A percentile compares a stretch with the other conserved stretches of the same genome.
Conservation (phyloP, 805 yeast species). For the Millerago galiae region DNA sequence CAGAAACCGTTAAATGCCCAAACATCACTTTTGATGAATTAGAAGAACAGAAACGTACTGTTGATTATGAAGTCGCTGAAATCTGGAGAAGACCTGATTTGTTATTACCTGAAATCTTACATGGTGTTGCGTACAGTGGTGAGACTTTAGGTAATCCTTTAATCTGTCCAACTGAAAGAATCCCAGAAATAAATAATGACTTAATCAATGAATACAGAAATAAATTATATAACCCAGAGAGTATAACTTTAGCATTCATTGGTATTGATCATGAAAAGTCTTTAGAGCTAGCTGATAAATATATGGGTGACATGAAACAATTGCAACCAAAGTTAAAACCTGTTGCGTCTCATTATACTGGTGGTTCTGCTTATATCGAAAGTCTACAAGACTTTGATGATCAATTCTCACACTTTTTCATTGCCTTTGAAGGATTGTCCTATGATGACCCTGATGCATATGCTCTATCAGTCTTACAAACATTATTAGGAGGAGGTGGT, state of each 20-base stretch:
- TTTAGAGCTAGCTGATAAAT: slow-evolving; percentile 49
- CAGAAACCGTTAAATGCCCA: slow-evolving; percentile 77
- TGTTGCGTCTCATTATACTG: slow-evolving; percentile 45
- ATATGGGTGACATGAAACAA: slow-evolving; percentile 57
- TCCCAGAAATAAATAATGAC: slow-evolving; percentile 46
- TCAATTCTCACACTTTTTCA: slow-evolving; percentile 76
- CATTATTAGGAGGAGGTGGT: slow-evolving; percentile 92
- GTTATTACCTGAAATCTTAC: slow-evolving; percentile 84
- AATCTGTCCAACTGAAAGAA: slow-evolving; percentile 67
- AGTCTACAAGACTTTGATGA: slow-evolving; percentile 62
- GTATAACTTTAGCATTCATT: slow-evolving; percentile 78
- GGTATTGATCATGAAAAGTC: slow-evolving; percentile 77
- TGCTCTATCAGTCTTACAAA: slow-evolving; percentile 85
- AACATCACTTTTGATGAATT: slow-evolving; percentile 62
- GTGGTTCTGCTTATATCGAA: slow-evolving; percentile 52
- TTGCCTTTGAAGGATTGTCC: slow-evolving; percentile 85
- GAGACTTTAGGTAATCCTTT: slow-evolving; percentile 83
- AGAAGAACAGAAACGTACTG: slow-evolving; percentile 63
- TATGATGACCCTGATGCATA: slow-evolving; percentile 81
- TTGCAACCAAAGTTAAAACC: slow-evolving; percentile 23
- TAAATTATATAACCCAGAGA: slow-evolving; percentile 68
- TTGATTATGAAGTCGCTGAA: slow-evolving; percentile 77
- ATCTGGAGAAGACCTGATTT: slow-evolving; percentile 78
- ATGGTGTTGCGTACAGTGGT: slow-evolving; percentile 67
- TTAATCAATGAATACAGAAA: slow-evolving; percentile 56